A percentile compares a stretch with the other conserved stretches of the same genome.
These are phyloP conservation scores for Cokeromyces recurvatus DNA, from an alignment of 371 early-diverging fungal species.

Conservation along the genomic window DNA sequence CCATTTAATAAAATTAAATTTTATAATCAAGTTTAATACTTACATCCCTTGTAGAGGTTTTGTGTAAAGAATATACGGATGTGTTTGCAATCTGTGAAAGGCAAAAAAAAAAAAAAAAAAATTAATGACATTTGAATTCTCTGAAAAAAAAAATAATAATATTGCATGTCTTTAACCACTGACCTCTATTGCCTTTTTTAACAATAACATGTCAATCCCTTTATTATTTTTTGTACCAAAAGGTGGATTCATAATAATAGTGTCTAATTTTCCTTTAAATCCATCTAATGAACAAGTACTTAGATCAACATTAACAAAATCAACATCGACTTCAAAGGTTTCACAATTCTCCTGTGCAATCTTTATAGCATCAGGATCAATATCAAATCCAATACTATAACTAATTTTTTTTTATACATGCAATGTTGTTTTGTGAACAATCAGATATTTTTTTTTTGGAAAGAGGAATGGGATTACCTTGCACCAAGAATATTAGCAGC, in stretches of 20 bases:
- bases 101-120: conserved; percentile 10
- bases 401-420: too few relatives aligned
- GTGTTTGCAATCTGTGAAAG: conserved; percentile 42
- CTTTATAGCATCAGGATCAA: conserved; percentile 76
- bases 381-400: conserved; percentile 71
- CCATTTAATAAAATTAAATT: background rate
- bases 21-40: background rate
- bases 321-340: conserved; percentile 62
- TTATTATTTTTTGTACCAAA: conserved; percentile 76
- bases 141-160: background rate
- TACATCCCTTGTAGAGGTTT: conserved; percentile 75
- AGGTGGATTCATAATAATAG: conserved; percentile 84
- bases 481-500: conserved; percentile 64
- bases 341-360: conserved; percentile 69
- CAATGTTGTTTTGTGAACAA: background rate
- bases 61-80: conserved; percentile 81
- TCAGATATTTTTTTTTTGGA: background rate
- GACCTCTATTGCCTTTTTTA: conserved; percentile 72
- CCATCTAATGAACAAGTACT: conserved; percentile 25
- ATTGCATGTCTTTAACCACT: too few relatives aligned
- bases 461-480: conserved; percentile 26
- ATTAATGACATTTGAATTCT: too few relatives aligned
- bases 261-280: conserved; percentile 61
- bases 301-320: conserved; percentile 55
- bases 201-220: conserved; percentile 75